These are phyloP conservation scores for Hypoxylon sp. DNA, from an alignment of 2,329 filamentous ascomycete species.

Conservation along the genomic window DNA sequence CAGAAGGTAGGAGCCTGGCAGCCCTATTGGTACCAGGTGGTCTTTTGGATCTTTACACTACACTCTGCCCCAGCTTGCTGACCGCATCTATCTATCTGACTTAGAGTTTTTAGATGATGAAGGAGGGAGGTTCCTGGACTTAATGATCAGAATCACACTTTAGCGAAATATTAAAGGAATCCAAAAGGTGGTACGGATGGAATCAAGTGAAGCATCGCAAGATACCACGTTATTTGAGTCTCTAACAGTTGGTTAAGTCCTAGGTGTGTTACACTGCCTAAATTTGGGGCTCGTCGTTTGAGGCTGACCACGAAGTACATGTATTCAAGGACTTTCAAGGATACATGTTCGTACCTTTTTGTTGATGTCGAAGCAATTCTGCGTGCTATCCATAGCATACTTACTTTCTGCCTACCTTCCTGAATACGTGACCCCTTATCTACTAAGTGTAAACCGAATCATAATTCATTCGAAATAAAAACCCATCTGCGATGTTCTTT, in stretches of 20 bases:
- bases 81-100: conserved; percentile 23
- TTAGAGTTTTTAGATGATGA: conserved; percentile 9
- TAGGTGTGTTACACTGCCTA: conserved; percentile 4
- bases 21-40: conserved; percentile 29
- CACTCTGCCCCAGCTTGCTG: conserved; percentile 31
- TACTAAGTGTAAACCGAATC: background rate
- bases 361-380: background rate
- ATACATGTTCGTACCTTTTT: conserved; percentile 8
- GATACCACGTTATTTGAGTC: conserved; percentile 5
- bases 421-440: background rate
- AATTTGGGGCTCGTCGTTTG: conserved; percentile 4
- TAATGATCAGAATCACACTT: background rate
- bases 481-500: background rate
- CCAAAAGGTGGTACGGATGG: background rate
- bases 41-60: conserved; percentile 22
- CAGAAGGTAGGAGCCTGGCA: conserved; percentile 22
- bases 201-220: background rate
- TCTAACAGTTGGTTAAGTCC: background rate
- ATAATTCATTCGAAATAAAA: background rate
- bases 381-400: background rate
- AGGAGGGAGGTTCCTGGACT: conserved; percentile 6
- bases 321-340: conserved; percentile 4
- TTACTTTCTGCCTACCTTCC: background rate
- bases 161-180: background rate
- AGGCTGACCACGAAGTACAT: background rate